Evolutionary conservation across 768 basidiomycete species (phyloP), one percentile per base, ranked within the genome.

Genomic region (Boletus reticulatus): DNA sequence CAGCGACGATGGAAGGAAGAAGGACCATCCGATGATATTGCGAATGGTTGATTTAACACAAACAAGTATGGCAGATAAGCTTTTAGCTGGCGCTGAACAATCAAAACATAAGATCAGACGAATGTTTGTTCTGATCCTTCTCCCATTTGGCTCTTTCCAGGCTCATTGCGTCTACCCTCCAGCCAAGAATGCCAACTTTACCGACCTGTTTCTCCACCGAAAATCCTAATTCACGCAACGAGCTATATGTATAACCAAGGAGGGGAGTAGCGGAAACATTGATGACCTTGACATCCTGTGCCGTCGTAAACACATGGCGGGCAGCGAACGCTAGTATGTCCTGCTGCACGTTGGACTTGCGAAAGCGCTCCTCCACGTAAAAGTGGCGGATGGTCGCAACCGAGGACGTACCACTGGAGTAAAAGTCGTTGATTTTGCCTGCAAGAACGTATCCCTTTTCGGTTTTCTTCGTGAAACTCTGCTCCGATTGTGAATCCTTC

Each of bases 361-460:
- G 81, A 62, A 82, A 92, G 16, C 73, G 74, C 59, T 85, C 85
- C 39, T 89, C 85, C 24, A 88, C 80, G 61, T 82, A 85, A 69
- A 91, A 85, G 67, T 92, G 90, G 31, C 88, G 84, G 61, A 92
- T 84, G 17, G 76, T 72, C 12, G 85, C 90, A n/a, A 76, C 75
- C 41, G 69, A 65, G n/a, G 83, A 75, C 32, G 77, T 72, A 37
- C 76, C 72, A 22, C 62, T 70, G 50, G 68, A 48, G 24, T 58
- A 66, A 24, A 64, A 50, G 24, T 58, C 41, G 32, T 53, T 61
- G 51, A 55, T 52, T n/a, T 53, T 52, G 41, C 64, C 55, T 20
- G 45, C 29, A 24, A 52, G 43, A 27, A 64, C 7, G 8, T 36
- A 52, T 4, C 66, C 57, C n/a, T 58, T 50, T 39, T 65, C 61